A percentile compares a stretch with the other conserved stretches of the same genome.
Evolutionary conservation across 148 eudicot genomes (phyloP).

Genomic region (Camellia granthamiana): DNA sequence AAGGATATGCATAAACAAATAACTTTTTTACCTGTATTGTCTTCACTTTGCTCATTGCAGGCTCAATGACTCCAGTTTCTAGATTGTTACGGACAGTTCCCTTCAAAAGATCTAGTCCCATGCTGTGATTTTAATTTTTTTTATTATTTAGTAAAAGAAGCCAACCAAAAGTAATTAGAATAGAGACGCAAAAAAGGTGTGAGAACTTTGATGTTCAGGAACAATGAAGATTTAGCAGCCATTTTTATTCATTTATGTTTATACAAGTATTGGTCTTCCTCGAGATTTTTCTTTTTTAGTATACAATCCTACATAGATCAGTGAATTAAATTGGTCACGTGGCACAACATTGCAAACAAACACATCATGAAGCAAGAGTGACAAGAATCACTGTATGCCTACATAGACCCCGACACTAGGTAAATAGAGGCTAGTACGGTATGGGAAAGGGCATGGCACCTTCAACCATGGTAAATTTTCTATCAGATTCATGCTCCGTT

Average conservation of each 20-base stretch:
- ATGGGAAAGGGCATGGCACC: too few relatives aligned
- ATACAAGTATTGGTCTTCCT: too few relatives aligned
- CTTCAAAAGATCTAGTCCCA: constrained; percentile 87
- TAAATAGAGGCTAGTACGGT: too few relatives aligned
- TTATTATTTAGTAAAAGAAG: neutral
- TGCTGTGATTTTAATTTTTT: constrained; percentile 36
- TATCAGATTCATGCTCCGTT: too few relatives aligned
- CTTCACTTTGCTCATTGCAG: constrained; percentile 99
- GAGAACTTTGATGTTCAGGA: neutral
- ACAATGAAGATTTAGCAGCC: neutral
- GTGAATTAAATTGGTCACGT: too few relatives aligned
- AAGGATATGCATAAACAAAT: neutral
- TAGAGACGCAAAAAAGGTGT: neutral
- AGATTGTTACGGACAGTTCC: constrained; percentile 84
- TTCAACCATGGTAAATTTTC: too few relatives aligned
- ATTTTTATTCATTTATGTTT: neutral
- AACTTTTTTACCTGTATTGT: constrained; percentile 62
- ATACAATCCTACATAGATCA: too few relatives aligned
- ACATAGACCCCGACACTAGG: too few relatives aligned
- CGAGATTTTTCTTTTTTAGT: too few relatives aligned
- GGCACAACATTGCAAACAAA: too few relatives aligned
- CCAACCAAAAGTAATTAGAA: neutral
- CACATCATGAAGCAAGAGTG: too few relatives aligned
- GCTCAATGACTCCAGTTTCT: constrained; percentile 97
- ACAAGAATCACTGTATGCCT: too few relatives aligned